phyloP scores from a whole-genome alignment of 164 flowering plant genomes.

The Aristolochia contorta region DNA sequence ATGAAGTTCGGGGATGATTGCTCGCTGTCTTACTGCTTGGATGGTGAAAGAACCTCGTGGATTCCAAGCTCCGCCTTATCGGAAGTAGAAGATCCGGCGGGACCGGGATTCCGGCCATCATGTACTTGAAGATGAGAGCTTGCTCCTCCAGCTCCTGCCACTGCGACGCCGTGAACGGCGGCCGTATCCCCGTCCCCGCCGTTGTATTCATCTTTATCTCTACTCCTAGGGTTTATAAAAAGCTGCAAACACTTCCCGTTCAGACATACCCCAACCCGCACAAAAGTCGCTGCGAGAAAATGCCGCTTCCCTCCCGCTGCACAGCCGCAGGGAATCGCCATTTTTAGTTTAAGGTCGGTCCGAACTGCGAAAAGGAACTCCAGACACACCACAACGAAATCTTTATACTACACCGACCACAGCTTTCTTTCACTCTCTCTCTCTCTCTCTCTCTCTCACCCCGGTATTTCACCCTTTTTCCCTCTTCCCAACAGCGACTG shows the following conservation, averaged over 20 bases:
- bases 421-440: no score
- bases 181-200: slow-evolving; percentile 20
- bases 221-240: slow-evolving; percentile 6
- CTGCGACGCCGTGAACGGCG: slow-evolving; percentile 52
- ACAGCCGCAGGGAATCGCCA: slow-evolving; percentile 9
- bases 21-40: slow-evolving; percentile 27
- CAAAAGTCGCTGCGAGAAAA: slow-evolving; percentile 13
- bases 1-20: no score
- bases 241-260: slow-evolving; percentile 17
- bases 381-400: no score
- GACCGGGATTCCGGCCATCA: slow-evolving; percentile 49
- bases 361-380: background rate
- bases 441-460: no score
- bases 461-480: background rate
- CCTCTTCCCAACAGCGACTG: no score
- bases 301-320: slow-evolving; percentile 7
- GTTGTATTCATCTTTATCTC: slow-evolving; percentile 1
- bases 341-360: slow-evolving; percentile 3
- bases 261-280: slow-evolving; percentile 16
- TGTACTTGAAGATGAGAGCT: slow-evolving; percentile 52
- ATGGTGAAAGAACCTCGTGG: slow-evolving; percentile 36
- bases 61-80: slow-evolving; percentile 35
- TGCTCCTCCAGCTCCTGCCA: slow-evolving; percentile 76
- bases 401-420: no score
- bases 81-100: slow-evolving; percentile 51